Conservation (phyloP, 345 rosid species). For the Rhodamnia rubescens region DNA sequence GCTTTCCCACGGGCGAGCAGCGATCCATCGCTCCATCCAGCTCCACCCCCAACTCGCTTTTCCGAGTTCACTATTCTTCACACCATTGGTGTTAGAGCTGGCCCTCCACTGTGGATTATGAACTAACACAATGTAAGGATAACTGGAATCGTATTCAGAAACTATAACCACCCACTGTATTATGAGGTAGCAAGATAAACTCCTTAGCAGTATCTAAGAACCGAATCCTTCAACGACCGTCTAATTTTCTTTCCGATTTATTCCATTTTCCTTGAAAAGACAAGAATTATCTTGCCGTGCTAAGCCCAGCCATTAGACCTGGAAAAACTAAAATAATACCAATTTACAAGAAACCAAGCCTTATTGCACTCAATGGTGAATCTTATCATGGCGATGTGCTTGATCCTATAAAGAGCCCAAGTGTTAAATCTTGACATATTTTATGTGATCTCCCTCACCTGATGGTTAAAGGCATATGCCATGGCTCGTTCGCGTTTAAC, state of each 20-base stretch:
- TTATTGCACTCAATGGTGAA: background rate
- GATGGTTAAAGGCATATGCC: constrained; percentile 97
- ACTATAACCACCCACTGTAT: background rate
- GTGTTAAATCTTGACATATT: background rate
- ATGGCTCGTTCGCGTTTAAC: constrained; percentile 84
- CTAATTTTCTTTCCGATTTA: background rate
- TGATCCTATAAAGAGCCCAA: background rate
- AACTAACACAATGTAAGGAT: background rate
- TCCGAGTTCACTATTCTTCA: constrained; percentile 44
- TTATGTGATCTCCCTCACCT: constrained; percentile 29
- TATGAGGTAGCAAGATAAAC: background rate
- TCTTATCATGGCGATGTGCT: background rate
- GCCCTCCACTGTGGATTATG: constrained; percentile 65
- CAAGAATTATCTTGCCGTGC: background rate
- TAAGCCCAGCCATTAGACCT: background rate
- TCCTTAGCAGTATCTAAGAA: background rate
- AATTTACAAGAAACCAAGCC: background rate
- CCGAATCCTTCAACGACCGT: background rate
- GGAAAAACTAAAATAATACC: background rate
- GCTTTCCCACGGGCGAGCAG: constrained; percentile 92
- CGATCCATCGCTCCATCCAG: constrained; percentile 93
- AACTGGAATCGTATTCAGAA: background rate
- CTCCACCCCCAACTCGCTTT: constrained; percentile 97
- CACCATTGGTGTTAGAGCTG: constrained; percentile 33
- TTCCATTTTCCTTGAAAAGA: background rate